Evolutionary conservation across 148 eudicot genomes (phyloP), one percentile per base, ranked within the genome.

Genomic region (Polygonum aviculare): DNA sequence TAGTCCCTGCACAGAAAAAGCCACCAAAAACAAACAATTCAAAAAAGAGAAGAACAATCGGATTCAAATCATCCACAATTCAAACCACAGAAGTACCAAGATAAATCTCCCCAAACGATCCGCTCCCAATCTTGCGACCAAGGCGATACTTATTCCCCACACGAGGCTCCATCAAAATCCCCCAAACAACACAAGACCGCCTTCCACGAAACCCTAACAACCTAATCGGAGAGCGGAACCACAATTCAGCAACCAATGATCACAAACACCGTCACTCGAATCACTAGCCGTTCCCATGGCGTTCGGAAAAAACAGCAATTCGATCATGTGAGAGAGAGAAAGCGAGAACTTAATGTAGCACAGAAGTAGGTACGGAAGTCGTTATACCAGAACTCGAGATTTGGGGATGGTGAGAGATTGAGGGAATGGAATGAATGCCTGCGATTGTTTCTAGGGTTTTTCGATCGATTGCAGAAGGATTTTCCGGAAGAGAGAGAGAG

Each of bases 61-160:
- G 10, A 67, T 16, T 67, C 19, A 67, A 40, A 55, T 38, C 31
- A 67, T 73, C 39, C 36, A 22, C 54, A 14, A 16, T 3, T 41
- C 12, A 16, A 73, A 45, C 38, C 12, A 33, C 14, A 41, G 10
- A 44, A 72, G 7, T 12, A 87, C 94, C 94, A 4, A 90, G 86
- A 81, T 86, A 85, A 83, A 90, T 90, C 82, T 90, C 94, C 49
- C 94, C 94, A 54, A 90, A 90, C 0, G 94, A 90, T 80, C 94
- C 94, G 65, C 92, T 87, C 41, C 94, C 94, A 18, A 90, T 88
- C 82, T 87, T 88, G 35, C 90, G 85, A 39, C 94, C 94, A n/a
- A 90, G 86, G 0, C 92, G 85, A 51, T 74, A 90, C 86, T 90
- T 90, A 75, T 88, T 88, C 21, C 87, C 92, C 11, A 90, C 85